These are phyloP conservation scores for Aspergillus cejpii DNA, from an alignment of 2,329 filamentous ascomycete genomes.

Conservation along the genomic window DNA sequence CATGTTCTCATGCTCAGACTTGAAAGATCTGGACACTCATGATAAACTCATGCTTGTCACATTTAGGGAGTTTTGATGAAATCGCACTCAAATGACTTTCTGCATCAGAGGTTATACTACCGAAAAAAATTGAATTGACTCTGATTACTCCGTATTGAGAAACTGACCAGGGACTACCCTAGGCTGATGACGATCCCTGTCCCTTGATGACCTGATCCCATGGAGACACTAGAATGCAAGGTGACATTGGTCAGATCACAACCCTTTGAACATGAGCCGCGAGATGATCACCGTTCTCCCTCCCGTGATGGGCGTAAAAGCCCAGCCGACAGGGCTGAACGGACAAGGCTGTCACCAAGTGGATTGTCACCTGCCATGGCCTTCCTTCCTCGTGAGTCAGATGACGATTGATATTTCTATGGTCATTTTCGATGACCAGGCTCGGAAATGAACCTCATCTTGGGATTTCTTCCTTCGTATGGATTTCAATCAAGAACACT, in stretches of 20 bases:
- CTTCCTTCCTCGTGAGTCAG: slow-evolving; percentile 7
- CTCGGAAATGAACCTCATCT: background rate
- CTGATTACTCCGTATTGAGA: too few relatives aligned
- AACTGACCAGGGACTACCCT: background rate
- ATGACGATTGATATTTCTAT: slow-evolving; percentile 6
- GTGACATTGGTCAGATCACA: background rate
- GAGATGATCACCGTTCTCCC: background rate
- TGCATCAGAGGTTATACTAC: too few relatives aligned
- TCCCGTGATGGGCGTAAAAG: background rate
- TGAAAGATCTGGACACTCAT: too few relatives aligned
- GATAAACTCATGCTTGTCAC: too few relatives aligned
- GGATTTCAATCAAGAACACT: background rate
- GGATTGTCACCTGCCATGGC: slow-evolving; percentile 12
- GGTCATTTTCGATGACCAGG: background rate
- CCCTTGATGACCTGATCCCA: background rate
- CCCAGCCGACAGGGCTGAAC: slow-evolving; percentile 7
- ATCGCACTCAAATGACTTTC: too few relatives aligned
- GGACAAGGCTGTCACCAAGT: slow-evolving; percentile 4
- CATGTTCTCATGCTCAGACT: background rate
- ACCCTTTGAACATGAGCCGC: background rate
- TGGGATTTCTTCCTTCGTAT: background rate
- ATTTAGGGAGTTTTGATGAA: too few relatives aligned
- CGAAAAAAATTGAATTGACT: too few relatives aligned
- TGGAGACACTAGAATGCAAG: background rate
- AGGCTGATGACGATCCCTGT: background rate